Evolutionary conservation across 2,329 filamentous ascomycete genomes (phyloP), one percentile per base, ranked within the genome.

Genomic region (Diaporthe nobilis): DNA sequence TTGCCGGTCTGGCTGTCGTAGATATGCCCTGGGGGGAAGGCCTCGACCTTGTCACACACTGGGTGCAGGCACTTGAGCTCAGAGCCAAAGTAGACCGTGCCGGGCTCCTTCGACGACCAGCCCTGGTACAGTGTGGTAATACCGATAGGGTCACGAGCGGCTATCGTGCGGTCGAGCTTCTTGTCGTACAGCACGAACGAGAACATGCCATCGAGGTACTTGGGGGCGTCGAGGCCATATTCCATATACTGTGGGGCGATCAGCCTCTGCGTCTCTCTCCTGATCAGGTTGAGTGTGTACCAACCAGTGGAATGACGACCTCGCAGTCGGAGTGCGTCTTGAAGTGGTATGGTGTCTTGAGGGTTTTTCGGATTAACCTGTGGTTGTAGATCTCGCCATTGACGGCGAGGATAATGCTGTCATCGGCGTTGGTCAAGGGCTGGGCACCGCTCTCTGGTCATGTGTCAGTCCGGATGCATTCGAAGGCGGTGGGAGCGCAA

Each of bases 381-480:
- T 99, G 97, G 92, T 99, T 99, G 91, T 99, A 99, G 85, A 99
- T 99, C 85, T 99, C 97, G 86, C 97, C 97, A 86, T 99, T 99
- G 91, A 98, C 97, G 79, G 97, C 96, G 77, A 99, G 92, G 78
- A 96, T 93, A 81, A 99, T 93, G 81, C 90, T 93, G 79, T 92
- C 93, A 84, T 98, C 96, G 80, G 95, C 92, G 88, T 95, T 98
- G 89, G 96, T 94, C 79, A 99, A 90, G 78, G 97, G 97, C 87
- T 99, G 97, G 71, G 97, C 96, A 84, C 97, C 97, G 82, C 94
- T 96, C 85, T 98, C 96, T 96, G 84, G 60, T 15, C 61, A 76
- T 39, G 70, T 72, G 81, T 84, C 55, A 84, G 79, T 58, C 51
- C 57, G 79, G 74, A 63, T 74, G 44, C 39, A 71, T 31, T 57